Conservation (phyloP, 129 eudicot species). For the Flaveria brownii region DNA sequence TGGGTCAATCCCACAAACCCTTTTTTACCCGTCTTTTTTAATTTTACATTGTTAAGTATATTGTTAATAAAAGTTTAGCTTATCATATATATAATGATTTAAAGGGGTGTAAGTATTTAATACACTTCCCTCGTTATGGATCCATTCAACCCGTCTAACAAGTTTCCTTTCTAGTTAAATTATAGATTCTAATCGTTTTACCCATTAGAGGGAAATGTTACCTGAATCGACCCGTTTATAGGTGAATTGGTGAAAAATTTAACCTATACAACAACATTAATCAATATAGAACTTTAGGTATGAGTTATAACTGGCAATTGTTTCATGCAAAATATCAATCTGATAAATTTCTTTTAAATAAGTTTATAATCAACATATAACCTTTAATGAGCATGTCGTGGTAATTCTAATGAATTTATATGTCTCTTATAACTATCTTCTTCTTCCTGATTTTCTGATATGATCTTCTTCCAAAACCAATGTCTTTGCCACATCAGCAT, state of each 20-base stretch:
- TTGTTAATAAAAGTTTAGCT: too few species aligned
- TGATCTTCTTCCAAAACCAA: slow-evolving; percentile 88
- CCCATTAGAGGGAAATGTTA: background rate
- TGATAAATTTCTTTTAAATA: background rate
- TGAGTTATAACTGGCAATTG: background rate
- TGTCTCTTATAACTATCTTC: slow-evolving; percentile 29
- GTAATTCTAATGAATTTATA: slow-evolving; percentile 18
- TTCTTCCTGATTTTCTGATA: slow-evolving; percentile 33
- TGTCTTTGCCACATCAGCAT: slow-evolving; percentile 77
- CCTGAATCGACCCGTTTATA: background rate
- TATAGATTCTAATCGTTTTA: background rate
- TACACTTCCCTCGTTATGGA: background rate
- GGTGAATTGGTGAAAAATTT: background rate
- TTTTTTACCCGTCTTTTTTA: too few species aligned
- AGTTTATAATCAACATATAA: background rate
- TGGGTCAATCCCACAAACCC: background rate
- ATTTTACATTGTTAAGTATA: too few species aligned
- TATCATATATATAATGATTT: too few species aligned
- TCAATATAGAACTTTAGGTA: background rate
- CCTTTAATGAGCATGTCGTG: slow-evolving; percentile 11
- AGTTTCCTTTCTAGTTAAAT: background rate
- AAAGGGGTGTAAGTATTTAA: too few species aligned
- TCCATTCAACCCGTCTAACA: background rate
- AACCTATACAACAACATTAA: background rate
- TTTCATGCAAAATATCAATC: slow-evolving; percentile 1